A percentile compares a stretch with the other conserved stretches of the same genome.
phyloP scores from a whole-genome alignment of 2,329 filamentous ascomycete species.

The Clonostachys byssicola region DNA sequence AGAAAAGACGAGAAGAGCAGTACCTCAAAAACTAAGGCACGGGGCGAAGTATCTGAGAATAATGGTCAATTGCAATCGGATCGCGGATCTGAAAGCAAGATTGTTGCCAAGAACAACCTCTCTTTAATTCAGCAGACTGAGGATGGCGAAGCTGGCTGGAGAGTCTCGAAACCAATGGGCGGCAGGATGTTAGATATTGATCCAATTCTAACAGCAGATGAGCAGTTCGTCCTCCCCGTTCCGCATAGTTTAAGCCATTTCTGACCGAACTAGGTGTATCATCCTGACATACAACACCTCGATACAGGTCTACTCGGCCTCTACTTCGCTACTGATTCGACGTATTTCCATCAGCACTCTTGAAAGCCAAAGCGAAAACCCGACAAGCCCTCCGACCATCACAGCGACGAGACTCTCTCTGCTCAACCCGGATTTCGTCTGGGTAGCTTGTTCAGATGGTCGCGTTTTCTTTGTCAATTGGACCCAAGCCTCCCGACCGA shows the following conservation, averaged over 20 bases:
- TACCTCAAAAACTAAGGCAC: not conserved
- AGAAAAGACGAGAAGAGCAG: conserved; percentile 18
- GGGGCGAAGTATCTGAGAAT: not conserved
- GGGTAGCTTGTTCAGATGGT: conserved; percentile 57
- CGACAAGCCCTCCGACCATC: conserved; percentile 22
- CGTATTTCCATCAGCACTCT: conserved; percentile 52
- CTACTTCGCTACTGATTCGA: conserved; percentile 76
- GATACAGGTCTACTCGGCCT: conserved; percentile 75
- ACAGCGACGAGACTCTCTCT: conserved; percentile 34
- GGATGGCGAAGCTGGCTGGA: conserved; percentile 41
- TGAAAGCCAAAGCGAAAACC: conserved; percentile 15
- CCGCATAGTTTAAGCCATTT: not conserved
- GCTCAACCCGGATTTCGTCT: conserved; percentile 40
- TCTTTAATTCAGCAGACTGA: not conserved
- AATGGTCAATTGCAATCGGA: conserved; percentile 11
- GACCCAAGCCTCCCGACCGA: conserved; percentile 33
- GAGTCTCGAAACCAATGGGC: conserved; percentile 59
- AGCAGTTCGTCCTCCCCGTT: conserved; percentile 38
- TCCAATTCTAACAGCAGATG: conserved; percentile 56
- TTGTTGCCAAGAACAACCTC: not conserved
- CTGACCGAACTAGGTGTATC: conserved; percentile 50
- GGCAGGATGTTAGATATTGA: conserved; percentile 63
- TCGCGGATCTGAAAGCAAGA: conserved; percentile 13
- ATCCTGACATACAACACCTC: conserved; percentile 72
- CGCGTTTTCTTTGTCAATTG: conserved; percentile 55